Base-by-base conservation (phyloP, 345 rosid genomes). In the Citrus inodora region DNA sequence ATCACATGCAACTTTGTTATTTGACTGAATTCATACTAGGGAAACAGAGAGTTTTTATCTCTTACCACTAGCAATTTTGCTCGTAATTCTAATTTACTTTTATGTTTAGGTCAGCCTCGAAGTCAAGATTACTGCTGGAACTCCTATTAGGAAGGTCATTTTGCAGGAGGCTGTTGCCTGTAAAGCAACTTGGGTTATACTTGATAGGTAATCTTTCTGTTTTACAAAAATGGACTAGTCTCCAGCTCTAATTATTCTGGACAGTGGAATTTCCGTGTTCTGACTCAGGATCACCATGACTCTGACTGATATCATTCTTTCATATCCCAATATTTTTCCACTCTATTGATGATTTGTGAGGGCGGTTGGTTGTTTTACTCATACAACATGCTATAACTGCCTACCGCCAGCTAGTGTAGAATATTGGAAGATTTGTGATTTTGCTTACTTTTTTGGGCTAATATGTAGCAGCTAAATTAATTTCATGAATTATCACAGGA, bases 51-150 rank as follows among this genome's bases (percentile, higher is more conserved):
- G 24, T 30, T 14, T 74, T 56, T 60, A 13, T 8, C 3, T 16
- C 38, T 53, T 60, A 35, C 14, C 22, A 1, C 4, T 35, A 55
- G 2, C 24, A 24, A 53, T 72, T 62, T 22, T 27, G 19, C 21
- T 56, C 42, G 21, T 30, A 6, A 63, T 51, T 27, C n/a, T 28
- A 19, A 17, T 35, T 69, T 1, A 3, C 42, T 77, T 79, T 58
- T 66, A 46, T 42, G 68, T 73, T 71, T 61, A 89, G 92, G 86
- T 91, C 25, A 83, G 65, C 73, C 76, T 89, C 33, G 91, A 88
- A 86, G 92, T 91, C 61, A 88, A 84, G 81, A 74, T 88, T 33
- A 84, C 86, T 70, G 91, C 92, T 67, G 92, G 92, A 70, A 22
- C 70, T 66, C 92, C 94, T 70, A 68, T 81, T 9, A 88, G 71